Evolutionary conservation across 306 rosid genomes (phyloP).

Genomic region (Chamaecrista fasciculata): DNA sequence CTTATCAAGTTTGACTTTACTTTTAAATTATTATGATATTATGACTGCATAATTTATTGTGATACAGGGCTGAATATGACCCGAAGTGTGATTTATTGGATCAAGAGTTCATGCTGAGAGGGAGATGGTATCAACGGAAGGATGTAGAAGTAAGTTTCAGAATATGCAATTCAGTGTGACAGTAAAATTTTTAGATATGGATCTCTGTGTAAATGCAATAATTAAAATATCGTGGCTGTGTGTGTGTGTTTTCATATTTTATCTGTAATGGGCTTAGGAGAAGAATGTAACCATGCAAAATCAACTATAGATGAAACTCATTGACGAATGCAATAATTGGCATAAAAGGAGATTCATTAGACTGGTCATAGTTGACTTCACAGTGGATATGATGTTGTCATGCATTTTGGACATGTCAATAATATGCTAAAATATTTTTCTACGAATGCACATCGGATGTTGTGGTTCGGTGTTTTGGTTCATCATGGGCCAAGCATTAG

Average conservation of each 20-base stretch:
- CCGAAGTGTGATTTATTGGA: constrained; percentile 83
- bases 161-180: background rate
- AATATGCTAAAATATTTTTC: constrained; percentile 5
- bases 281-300: background rate
- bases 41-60: constrained; percentile 28
- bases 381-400: background rate
- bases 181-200: constrained; percentile 5
- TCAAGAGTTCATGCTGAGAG: constrained; percentile 81
- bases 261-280: background rate
- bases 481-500: background rate
- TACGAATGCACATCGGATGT: background rate
- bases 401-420: background rate
- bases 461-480: background rate
- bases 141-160: constrained; percentile 71
- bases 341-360: background rate
- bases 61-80: constrained; percentile 95
- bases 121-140: constrained; percentile 87
- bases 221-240: background rate
- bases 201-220: background rate
- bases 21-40: constrained; percentile 9
- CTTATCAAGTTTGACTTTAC: background rate
- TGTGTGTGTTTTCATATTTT: background rate
- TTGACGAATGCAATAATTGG: background rate
- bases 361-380: background rate
- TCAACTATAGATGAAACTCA: background rate